Evolutionary conservation across 2,329 filamentous ascomycete genomes (phyloP).

Genomic region (Tolypocladium cylindrosporum): DNA sequence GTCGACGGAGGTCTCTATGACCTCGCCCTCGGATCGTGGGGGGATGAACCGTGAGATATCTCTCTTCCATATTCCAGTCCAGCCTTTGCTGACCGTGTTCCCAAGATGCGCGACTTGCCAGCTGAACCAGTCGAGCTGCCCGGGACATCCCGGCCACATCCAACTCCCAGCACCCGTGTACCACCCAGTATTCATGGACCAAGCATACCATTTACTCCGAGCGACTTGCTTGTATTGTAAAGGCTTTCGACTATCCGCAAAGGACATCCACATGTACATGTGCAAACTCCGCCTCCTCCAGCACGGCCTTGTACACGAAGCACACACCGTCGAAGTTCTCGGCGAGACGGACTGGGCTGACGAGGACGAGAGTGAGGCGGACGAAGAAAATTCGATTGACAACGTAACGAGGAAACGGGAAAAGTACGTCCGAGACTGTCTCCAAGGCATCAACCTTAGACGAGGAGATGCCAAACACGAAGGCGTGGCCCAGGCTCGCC

Average conservation of each 20-base stretch:
- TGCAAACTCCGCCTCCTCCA: slow-evolving; percentile 83
- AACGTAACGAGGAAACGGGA: slow-evolving; percentile 41
- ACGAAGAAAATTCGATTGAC: slow-evolving; percentile 50
- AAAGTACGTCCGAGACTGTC: slow-evolving; percentile 61
- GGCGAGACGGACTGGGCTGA: slow-evolving; percentile 34
- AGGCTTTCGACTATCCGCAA: slow-evolving; percentile 65
- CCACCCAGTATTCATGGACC: slow-evolving; percentile 94
- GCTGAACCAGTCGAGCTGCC: slow-evolving; percentile 68
- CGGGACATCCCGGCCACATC: slow-evolving; percentile 90
- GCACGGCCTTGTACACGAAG: slow-evolving; percentile 68
- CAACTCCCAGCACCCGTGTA: slow-evolving; percentile 90
- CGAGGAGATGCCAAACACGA: slow-evolving; percentile 65
- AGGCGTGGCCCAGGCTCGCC: slow-evolving; percentile 65
- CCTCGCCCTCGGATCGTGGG: slow-evolving; percentile 80
- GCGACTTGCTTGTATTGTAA: slow-evolving; percentile 89
- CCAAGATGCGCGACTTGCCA: slow-evolving; percentile 85
- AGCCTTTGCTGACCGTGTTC: slow-evolving; percentile 1
- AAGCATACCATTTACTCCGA: slow-evolving; percentile 73
- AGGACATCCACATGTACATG: slow-evolving; percentile 65
- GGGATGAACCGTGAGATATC: slow-evolving; percentile 59
- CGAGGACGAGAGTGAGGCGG: slow-evolving; percentile 46
- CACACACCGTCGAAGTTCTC: slow-evolving; percentile 44
- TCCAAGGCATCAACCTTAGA: slow-evolving; percentile 48
- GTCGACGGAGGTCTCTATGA: slow-evolving; percentile 89
- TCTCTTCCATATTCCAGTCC: not conserved